Percentiles rank a stretch among this genome's conserved stretches.
Evolutionary conservation across 306 rosid species (phyloP).

Genomic region (Quercus mongolica): DNA sequence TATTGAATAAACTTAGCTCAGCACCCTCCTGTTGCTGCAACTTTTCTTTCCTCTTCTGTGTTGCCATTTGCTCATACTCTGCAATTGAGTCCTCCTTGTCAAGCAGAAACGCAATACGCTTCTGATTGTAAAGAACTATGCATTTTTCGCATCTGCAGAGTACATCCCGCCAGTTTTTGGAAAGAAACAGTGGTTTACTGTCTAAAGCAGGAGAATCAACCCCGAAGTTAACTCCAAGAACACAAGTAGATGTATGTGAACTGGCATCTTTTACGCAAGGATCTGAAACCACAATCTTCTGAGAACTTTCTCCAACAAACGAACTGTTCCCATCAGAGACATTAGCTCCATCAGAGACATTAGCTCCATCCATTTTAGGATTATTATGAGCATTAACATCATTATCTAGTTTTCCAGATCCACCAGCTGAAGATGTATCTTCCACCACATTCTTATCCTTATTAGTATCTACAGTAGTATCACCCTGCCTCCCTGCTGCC

Average conservation of each 20-base stretch:
- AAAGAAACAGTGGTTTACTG: conserved; percentile 73
- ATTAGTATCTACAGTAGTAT: conserved; percentile 28
- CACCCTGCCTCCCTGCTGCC: conserved; percentile 50
- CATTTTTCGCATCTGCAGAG: conserved; percentile 82
- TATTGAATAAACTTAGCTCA: conserved; percentile 59
- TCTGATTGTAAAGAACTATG: conserved; percentile 49
- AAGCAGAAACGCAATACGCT: conserved; percentile 56
- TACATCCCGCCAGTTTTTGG: conserved; percentile 79
- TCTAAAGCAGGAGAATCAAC: conserved; percentile 38
- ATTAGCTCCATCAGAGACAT: conserved; percentile 26
- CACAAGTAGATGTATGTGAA: conserved; percentile 39
- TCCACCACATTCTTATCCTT: conserved; percentile 61
- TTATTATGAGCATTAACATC: conserved; percentile 23
- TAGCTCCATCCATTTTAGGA: conserved; percentile 20
- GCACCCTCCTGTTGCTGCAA: conserved; percentile 79
- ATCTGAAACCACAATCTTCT: conserved; percentile 19
- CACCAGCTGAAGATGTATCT: conserved; percentile 42
- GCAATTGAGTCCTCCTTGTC: conserved; percentile 86
- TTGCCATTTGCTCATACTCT: conserved; percentile 88
- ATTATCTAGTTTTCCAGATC: conserved; percentile 37
- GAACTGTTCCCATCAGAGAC: conserved; percentile 29
- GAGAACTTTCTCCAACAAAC: conserved; percentile 35
- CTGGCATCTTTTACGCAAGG: conserved; percentile 23
- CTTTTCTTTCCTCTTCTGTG: conserved; percentile 79
- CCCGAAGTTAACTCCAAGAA: conserved; percentile 51